Base-by-base conservation (phyloP, 495 filamentous ascomycete species). In the Aspergillus carlsbadensis region DNA sequence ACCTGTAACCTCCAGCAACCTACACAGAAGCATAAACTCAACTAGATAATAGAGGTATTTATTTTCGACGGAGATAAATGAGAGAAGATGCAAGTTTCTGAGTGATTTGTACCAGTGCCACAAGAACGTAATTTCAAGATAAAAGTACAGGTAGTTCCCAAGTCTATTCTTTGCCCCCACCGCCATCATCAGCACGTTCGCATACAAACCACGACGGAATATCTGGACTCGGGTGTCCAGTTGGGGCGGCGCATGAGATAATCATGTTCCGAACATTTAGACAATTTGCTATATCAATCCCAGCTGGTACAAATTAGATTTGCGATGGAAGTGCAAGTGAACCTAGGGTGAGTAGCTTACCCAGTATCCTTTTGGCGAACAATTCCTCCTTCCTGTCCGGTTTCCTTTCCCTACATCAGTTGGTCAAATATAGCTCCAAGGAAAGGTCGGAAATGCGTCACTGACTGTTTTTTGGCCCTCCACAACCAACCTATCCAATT, bases 401-500 rank as follows among this genome's bases (percentile, higher is more conserved):
- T 83, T 71, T 96, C 84, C 72, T 89, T 92, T 37, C 91, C 91
- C 87, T 90, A 46, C 29, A 56, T 18, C 53, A 31, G 31, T 15
- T 39, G 26, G 41, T 59, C 26, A 65, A 54, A 22, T 15, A 15
- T 6, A 29, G 18, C 5, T 15, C 34, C 20, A 33, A 15, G 1
- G 4, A 6, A 24, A 20, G 18, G 17, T 21, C 13, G 1, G 5
- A 11, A n/a, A 35, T 26, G 13, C 3, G 15, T 6, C 5, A 58
- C 75, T 60, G 67, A 81, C 78, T 39, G 78, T 77, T 68, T 86
- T 86, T 56, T 89, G 87, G 17, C 93, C 92, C 68, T 98, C 94
- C 6, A 98, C 91, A 21, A 98, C 94, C 67, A 98, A 82, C 65
- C 86, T 78, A 70, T 98, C 91, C 63, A 94, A 63, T 74, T 96